Conservation (phyloP, 129 eudicot species). For the carrot (Daucus carota) region DNA sequence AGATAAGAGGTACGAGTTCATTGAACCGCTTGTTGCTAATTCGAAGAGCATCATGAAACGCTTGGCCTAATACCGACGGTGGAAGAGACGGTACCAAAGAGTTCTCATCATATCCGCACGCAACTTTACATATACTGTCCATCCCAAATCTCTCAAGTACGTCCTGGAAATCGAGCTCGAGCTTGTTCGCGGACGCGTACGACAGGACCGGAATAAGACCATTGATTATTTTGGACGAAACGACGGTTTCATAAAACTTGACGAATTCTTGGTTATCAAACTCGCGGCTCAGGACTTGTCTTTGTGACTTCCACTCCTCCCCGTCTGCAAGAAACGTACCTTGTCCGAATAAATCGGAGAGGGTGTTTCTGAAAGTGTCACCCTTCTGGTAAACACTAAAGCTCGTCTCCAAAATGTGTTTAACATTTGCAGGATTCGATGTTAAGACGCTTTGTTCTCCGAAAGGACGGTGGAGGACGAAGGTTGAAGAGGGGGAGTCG, state of each 20-base stretch:
- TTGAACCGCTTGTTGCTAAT: background rate
- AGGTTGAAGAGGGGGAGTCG: constrained; percentile 26
- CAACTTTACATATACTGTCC: background rate
- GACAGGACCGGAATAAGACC: background rate
- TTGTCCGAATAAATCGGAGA: constrained; percentile 52
- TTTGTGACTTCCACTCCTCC: constrained; percentile 52
- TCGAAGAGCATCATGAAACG: background rate
- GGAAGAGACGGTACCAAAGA: constrained; percentile 2
- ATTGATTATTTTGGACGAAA: background rate
- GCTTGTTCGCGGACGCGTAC: background rate
- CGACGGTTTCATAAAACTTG: constrained; percentile 17
- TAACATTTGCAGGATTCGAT: constrained; percentile 50
- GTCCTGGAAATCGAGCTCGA: background rate
- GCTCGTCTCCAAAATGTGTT: constrained; percentile 43
- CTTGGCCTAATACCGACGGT: background rate
- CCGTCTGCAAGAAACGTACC: constrained; percentile 64
- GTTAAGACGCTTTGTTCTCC: constrained; percentile 42
- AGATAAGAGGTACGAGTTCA: background rate
- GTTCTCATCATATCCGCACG: constrained; percentile 1
- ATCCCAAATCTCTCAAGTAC: background rate
- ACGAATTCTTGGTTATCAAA: constrained; percentile 50
- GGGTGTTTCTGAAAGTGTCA: background rate
- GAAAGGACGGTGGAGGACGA: constrained; percentile 47
- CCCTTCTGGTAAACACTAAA: constrained; percentile 51
- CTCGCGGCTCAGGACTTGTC: constrained; percentile 61